Percentiles rank a stretch among this genome's conserved stretches.
Evolutionary conservation across 1,284 basidiomycete species (phyloP).

Genomic region (Fomitiporia mediterranea): DNA sequence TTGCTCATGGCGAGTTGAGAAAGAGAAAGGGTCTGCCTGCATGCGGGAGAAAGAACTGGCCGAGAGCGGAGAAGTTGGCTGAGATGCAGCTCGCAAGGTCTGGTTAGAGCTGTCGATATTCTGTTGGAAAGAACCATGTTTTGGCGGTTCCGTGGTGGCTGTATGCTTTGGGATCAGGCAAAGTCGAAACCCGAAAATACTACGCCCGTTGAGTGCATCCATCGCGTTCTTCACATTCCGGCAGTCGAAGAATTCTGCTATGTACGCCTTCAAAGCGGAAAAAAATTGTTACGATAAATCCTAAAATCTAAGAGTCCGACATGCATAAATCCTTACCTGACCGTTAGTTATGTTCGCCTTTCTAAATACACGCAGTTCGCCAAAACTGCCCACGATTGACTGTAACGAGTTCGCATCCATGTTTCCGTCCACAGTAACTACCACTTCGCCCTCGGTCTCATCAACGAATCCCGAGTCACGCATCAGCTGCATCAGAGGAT

Average conservation of each 20-base stretch:
- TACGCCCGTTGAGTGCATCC: conserved; percentile 34
- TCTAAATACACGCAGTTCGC: conserved; percentile 22
- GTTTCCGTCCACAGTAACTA: conserved; percentile 32
- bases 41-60: not conserved
- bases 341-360: conserved; percentile 5
- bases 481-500: conserved; percentile 31
- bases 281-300: not conserved
- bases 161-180: conserved; percentile 25
- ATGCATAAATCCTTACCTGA: conserved; percentile 10
- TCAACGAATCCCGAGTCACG: conserved; percentile 37
- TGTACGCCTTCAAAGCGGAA: conserved; percentile 42
- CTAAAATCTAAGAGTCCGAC: not conserved
- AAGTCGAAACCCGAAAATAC: conserved; percentile 31
- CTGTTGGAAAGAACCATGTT: conserved; percentile 2
- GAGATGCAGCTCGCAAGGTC: not conserved
- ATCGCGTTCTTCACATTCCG: conserved; percentile 44
- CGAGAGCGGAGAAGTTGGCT: conserved; percentile 12
- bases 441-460: conserved; percentile 38
- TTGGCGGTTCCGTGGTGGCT: conserved; percentile 21
- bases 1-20: not conserved
- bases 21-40: not conserved
- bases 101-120: not conserved
- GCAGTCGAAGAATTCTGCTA: conserved; percentile 60
- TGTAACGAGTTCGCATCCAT: conserved; percentile 20
- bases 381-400: conserved; percentile 22